phyloP scores from a whole-genome alignment of 805 yeast genomes.

The Schwanniomyces occidentalis region DNA sequence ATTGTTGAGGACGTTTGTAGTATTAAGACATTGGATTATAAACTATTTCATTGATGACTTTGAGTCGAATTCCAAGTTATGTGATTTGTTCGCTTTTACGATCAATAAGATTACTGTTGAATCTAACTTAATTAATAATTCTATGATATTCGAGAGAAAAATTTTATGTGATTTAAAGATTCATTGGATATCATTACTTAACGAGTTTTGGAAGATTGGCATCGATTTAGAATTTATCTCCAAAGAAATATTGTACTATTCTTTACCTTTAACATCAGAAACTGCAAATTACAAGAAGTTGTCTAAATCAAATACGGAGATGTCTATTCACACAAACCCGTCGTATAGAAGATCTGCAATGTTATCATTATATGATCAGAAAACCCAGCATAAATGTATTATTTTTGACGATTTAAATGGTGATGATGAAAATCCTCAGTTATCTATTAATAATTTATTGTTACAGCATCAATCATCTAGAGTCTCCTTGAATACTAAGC shows the following conservation, averaged over 20 bases:
- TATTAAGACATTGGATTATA: conserved; percentile 83
- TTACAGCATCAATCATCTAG: conserved; percentile 41
- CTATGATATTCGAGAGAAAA: conserved; percentile 35
- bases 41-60: conserved; percentile 88
- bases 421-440: conserved; percentile 36
- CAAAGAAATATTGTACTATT: conserved; percentile 11
- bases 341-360: conserved; percentile 46
- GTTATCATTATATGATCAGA: conserved; percentile 44
- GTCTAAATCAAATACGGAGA: conserved; percentile 34
- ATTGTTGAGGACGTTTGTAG: conserved; percentile 79
- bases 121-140: conserved; percentile 26
- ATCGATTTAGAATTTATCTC: conserved; percentile 19
- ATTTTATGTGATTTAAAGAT: conserved; percentile 39
- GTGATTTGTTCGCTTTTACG: conserved; percentile 50
- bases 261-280: conserved; percentile 29
- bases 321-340: conserved; percentile 43
- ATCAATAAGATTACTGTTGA: conserved; percentile 37
- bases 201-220: conserved; percentile 31
- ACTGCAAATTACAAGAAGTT: conserved; percentile 19
- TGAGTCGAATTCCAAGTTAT: conserved; percentile 27
- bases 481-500: conserved; percentile 28
- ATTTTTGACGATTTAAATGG: conserved; percentile 25
- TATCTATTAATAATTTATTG: conserved; percentile 37
- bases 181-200: conserved; percentile 38
- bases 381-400: conserved; percentile 33